Percentiles rank a stretch among this genome's conserved stretches.
Conservation (phyloP, 441 rosid genomes). For the Corymbia citriodora region DNA sequence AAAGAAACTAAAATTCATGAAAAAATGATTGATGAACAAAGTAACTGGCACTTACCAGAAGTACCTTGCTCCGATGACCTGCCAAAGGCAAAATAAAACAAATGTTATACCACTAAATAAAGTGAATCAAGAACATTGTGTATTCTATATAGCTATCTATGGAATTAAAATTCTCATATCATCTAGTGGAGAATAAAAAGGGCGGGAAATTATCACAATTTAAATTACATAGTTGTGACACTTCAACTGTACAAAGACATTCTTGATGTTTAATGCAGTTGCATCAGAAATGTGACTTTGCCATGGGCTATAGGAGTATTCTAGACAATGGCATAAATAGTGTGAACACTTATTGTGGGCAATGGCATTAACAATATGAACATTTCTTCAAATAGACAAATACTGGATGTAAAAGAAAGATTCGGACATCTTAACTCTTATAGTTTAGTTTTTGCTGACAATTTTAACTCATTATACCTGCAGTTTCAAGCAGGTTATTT, state of each 20-base stretch:
- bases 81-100: not conserved
- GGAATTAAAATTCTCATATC: not conserved
- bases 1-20: not conserved
- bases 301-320: not conserved
- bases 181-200: not conserved
- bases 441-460: not conserved
- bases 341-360: not conserved
- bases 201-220: not conserved
- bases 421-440: not conserved
- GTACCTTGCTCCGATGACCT: conserved; percentile 5
- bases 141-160: not conserved
- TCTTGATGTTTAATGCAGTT: not conserved
- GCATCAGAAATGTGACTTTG: not conserved
- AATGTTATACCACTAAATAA: not conserved
- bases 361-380: not conserved
- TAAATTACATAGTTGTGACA: not conserved
- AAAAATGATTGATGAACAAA: not conserved
- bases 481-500: not conserved
- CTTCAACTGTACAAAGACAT: not conserved
- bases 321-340: not conserved
- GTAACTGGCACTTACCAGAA: conserved; percentile 6
- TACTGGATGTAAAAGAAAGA: not conserved
- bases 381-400: not conserved
- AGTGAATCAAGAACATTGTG: not conserved
- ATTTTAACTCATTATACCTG: not conserved